Evolutionary conservation across 129 eudicot species (phyloP), one percentile per base, ranked within the genome.

Genomic region (Chrysanthemum lavandulifolium): DNA sequence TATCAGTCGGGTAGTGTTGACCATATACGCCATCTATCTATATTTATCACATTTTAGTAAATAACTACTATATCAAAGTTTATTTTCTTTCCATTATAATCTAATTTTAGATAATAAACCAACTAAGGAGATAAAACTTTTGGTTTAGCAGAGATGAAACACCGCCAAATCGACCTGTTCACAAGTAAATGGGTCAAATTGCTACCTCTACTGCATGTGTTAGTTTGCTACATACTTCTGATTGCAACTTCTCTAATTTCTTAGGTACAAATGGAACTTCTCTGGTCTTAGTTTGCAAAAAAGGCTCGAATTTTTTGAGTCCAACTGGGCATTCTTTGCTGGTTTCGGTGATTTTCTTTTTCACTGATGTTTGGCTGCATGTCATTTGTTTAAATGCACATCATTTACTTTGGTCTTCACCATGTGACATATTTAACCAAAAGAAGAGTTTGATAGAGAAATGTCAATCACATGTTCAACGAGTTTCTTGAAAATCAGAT

Each of bases 201-300:
- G 68, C 59, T 48, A 45, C 61, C 15, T 65, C 74, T 62, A 56
- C 16, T 72, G 15, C 27, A 54, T 16, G 61, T 45, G 55, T 16
- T 61, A 50, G n/a, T 36, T 77, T 40, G 49, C 65, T 51, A 27
- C 60, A 45, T 65, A 63, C 15, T 13, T 65, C 63, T 72, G 61
- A 73, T 21, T 77, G 48, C 53, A 16, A 54, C 57, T 62, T 29
- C 58, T 61, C 40, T 13, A 10, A 49, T 68, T 29, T 69, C 11
- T 45, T n/a, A 95, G 99, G 86, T 95, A 95, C 79, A 95, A 95
- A 79, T 91, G 99, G 99, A 95, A 95, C 86, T 84, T 88, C 67
- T 88, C 97, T 63, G 97, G 95, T 61, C 82, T 91, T 74, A 88
- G 96, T 76, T 84, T 95, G 84, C 91, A 86, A 81, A 88, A 82